Base-by-base conservation (phyloP, 2,329 filamentous ascomycete genomes). In the Penicillium sclerotigenum region DNA sequence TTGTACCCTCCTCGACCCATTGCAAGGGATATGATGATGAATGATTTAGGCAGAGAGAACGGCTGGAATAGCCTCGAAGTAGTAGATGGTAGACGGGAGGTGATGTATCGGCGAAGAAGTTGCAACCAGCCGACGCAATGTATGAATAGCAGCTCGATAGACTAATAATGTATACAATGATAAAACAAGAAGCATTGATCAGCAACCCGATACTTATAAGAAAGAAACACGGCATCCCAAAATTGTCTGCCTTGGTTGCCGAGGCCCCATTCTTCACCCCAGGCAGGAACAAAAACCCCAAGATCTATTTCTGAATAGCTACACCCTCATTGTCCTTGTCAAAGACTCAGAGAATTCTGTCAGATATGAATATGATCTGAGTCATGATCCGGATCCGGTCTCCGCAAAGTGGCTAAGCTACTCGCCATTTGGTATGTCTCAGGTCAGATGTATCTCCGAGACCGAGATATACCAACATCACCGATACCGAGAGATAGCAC, bases 1-100 rank as follows among this genome's bases (percentile, higher is more conserved):
- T 75, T 74, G 62, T 74, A 74, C 41, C 71, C 73, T 37, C 73
- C 73, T 59, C 75, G 71, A 47, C 74, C 75, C 71, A 74, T 74
- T 58, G 52, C 60, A 49, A 46, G 22, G 36, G 43, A 29, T 20
- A 40, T 11, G 11, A n/a, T 37, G 22, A 29, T n/a, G 33, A 47
- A 31, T 37, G 24, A 40, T 18, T 31, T 38, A 47, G 41, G 40
- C 49, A 28, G 37, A 40, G 26, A 13, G 22, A 38, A 33, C 3
- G 22, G 28, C 8, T 22, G 14, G 11, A 6, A 16, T 20, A 9
- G 38, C 14, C 26, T 31, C 5, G 5, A 33, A 33, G 31, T 24
- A 13, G 31, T 36, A n/a, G 18, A 20, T 9, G n/a, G 31, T 29
- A 18, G n/a, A 29, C 8, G 3, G 34, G 16, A 28, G 34, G 24